These are phyloP conservation scores for Onygena corvina DNA, from an alignment of 2,329 filamentous ascomycete genomes.

Conservation along the genomic window DNA sequence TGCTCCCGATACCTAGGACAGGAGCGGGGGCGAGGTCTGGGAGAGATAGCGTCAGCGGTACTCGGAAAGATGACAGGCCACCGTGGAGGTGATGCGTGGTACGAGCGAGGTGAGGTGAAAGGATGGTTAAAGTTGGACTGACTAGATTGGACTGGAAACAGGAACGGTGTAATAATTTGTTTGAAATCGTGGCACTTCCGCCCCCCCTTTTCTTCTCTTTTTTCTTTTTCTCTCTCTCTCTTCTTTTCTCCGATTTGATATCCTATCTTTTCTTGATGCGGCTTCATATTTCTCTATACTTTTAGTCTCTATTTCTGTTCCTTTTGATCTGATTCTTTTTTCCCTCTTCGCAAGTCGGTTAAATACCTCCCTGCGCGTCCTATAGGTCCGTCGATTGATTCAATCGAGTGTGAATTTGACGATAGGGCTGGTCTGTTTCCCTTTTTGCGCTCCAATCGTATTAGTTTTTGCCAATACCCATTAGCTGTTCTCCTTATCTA, in stretches of 20 bases:
- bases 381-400: too few species aligned
- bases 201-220: neutral
- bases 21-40: slow-evolving; percentile 15
- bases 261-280: neutral
- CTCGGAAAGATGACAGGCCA: slow-evolving; percentile 25
- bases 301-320: neutral
- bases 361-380: too few species aligned
- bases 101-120: neutral
- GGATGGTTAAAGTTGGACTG: neutral
- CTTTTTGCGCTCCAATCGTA: too few species aligned
- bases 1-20: slow-evolving; percentile 30
- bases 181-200: neutral
- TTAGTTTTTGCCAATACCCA: too few species aligned
- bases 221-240: neutral
- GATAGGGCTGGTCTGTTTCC: too few species aligned
- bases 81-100: slow-evolving; percentile 24
- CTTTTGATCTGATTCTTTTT: neutral
- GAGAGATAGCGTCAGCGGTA: slow-evolving; percentile 22
- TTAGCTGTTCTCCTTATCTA: too few species aligned
- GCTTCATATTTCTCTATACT: neutral
- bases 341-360: too few species aligned
- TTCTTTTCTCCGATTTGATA: neutral
- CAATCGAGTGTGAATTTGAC: too few species aligned
- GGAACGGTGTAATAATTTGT: neutral
- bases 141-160: neutral